Evolutionary conservation across 2,329 filamentous ascomycete genomes (phyloP).

Genomic region (Calonectria fujianensis): DNA sequence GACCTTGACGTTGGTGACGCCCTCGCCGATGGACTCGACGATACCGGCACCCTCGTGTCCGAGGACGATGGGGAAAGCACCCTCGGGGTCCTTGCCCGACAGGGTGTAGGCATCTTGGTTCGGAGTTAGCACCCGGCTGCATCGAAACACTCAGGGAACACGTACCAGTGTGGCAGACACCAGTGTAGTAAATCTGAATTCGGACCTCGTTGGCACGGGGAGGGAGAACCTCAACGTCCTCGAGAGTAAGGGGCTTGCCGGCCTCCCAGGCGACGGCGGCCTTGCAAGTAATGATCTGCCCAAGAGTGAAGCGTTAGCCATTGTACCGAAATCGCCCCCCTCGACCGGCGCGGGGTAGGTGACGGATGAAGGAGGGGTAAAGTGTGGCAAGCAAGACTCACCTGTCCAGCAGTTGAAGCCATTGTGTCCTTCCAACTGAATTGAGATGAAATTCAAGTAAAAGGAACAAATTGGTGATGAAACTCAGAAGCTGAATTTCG

Average conservation of each 20-base stretch:
- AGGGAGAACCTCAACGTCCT: conserved; percentile 93
- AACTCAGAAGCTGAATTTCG: conserved; percentile 40
- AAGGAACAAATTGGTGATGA: conserved; percentile 36
- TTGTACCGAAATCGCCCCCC: conserved; percentile 37
- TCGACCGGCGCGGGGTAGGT: conserved; percentile 49
- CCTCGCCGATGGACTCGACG: conserved; percentile 95
- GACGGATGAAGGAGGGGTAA: conserved; percentile 49
- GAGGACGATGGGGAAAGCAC: conserved; percentile 90
- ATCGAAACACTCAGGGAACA: conserved; percentile 32
- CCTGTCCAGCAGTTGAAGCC: conserved; percentile 73
- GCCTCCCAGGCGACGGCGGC: conserved; percentile 98
- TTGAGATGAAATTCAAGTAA: conserved; percentile 43
- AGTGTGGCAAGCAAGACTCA: conserved; percentile 54
- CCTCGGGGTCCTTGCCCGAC: conserved; percentile 97
- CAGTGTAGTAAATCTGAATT: conserved; percentile 97
- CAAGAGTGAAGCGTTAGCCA: conserved; percentile 43
- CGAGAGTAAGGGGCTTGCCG: conserved; percentile 89
- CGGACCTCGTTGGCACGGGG: conserved; percentile 96
- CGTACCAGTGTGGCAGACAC: conserved; percentile 97
- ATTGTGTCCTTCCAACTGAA: conserved; percentile 57
- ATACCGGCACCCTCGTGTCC: conserved; percentile 95
- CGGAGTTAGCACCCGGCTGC: conserved; percentile 39
- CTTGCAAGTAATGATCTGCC: conserved; percentile 94
- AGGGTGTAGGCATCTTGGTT: conserved; percentile 90
- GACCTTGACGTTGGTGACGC: conserved; percentile 93